A percentile compares a stretch with the other conserved stretches of the same genome.
Conservation (phyloP, 1,284 basidiomycete species). For the Ceratobasidium theobromae region DNA sequence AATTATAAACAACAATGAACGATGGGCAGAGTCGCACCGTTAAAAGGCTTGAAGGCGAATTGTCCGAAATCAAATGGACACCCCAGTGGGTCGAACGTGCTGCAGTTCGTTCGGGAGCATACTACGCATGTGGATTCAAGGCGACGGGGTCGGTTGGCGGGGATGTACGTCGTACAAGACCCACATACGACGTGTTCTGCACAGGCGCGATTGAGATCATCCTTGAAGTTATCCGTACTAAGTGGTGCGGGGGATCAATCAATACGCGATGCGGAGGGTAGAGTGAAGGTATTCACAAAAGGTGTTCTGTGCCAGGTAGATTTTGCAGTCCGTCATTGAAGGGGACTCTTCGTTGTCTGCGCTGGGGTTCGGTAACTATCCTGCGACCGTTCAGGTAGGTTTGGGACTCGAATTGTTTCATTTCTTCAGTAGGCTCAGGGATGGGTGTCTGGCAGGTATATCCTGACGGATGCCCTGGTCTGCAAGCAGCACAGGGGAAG, state of each 20-base stretch:
- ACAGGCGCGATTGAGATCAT: conserved; percentile 11
- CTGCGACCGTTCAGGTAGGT: conserved; percentile 8
- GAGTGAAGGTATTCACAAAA: background rate
- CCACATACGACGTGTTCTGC: conserved; percentile 1
- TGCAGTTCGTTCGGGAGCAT: background rate
- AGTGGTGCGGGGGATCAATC: background rate
- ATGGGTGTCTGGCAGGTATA: conserved; percentile 19
- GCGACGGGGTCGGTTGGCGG: background rate
- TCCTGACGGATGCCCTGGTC: conserved; percentile 20
- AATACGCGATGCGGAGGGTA: background rate
- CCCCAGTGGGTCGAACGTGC: conserved; percentile 2
- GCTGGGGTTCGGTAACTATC: background rate
- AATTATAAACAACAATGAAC: background rate
- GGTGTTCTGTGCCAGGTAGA: background rate
- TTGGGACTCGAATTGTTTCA: conserved; percentile 5
- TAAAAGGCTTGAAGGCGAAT: background rate
- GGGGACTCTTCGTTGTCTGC: background rate
- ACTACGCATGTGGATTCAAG: background rate
- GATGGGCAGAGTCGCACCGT: background rate
- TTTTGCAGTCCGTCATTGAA: conserved; percentile 8
- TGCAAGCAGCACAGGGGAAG: conserved; percentile 28
- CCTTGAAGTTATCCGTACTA: background rate
- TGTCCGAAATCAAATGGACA: background rate
- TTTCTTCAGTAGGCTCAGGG: conserved; percentile 23
- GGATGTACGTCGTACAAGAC: conserved; percentile 1